Conservation (phyloP, 495 filamentous ascomycete species). For the Lepraria neglecta region DNA sequence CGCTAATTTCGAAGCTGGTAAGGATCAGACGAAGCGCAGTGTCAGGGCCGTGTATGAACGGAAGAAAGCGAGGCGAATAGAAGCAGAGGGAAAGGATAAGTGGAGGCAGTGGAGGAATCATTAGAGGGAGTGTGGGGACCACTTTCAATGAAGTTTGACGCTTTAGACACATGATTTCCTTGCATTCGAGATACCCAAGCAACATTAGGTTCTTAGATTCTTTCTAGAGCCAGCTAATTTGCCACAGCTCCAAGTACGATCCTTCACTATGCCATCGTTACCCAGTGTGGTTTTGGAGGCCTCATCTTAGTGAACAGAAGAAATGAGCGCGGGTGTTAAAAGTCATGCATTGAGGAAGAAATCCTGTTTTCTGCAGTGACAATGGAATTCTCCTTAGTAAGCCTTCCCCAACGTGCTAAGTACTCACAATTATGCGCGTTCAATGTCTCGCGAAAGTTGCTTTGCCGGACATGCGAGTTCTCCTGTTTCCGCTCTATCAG, state of each 20-base stretch:
- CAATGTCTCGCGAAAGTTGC: no score
- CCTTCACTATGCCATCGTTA: no score
- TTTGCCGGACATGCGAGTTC: no score
- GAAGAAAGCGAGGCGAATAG: conserved; percentile 64
- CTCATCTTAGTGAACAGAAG: no score
- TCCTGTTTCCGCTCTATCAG: no score
- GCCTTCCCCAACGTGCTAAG: no score
- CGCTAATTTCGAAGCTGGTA: conserved; percentile 79
- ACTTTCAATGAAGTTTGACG: conserved; percentile 23
- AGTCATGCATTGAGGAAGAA: no score
- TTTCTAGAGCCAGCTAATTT: not conserved
- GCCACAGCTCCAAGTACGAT: not conserved
- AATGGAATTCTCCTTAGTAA: no score
- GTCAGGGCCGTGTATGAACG: conserved; percentile 91
- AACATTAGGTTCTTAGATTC: not conserved
- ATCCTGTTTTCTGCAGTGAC: no score
- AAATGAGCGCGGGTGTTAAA: not conserved
- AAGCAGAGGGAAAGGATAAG: conserved; percentile 40
- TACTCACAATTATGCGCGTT: no score
- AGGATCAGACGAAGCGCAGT: conserved; percentile 63
- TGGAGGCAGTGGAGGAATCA: conserved; percentile 39
- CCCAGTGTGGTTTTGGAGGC: no score
- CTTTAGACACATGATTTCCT: not conserved
- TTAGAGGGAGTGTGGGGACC: conserved; percentile 37
- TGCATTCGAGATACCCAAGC: conserved; percentile 8